phyloP scores from a whole-genome alignment of 23 red algal genomes.

The Gracilaria vermiculophylla region DNA sequence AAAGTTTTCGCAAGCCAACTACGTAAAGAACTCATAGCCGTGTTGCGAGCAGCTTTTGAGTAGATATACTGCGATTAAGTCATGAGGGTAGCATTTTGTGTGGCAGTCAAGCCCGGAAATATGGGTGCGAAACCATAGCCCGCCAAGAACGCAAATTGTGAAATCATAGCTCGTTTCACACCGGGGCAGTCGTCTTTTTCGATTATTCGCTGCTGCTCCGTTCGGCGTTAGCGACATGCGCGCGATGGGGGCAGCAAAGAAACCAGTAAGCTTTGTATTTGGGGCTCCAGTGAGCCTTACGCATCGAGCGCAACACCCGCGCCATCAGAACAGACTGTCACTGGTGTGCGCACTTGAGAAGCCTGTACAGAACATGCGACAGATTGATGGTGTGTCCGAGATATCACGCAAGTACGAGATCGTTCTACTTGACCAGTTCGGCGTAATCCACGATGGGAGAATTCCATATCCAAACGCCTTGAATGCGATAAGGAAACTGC shows the following conservation, averaged over 20 bases:
- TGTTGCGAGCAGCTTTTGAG: no score
- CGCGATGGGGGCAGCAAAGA: background rate
- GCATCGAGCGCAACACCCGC: background rate
- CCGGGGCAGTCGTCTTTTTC: background rate
- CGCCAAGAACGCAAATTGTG: background rate
- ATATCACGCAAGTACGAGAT: conserved; percentile 52
- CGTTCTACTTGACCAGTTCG: conserved; percentile 83
- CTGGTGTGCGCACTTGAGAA: background rate
- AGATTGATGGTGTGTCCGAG: conserved; percentile 21
- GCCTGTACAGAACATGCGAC: background rate
- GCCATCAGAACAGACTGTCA: background rate
- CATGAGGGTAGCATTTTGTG: no score
- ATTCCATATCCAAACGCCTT: conserved; percentile 61
- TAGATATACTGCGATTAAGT: no score
- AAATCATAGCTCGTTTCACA: background rate
- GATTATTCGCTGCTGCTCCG: background rate
- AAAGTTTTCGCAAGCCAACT: no score
- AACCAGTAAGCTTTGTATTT: background rate
- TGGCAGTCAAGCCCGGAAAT: no score
- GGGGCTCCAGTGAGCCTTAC: background rate
- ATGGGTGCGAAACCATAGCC: no score
- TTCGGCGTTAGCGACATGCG: background rate
- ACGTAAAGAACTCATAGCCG: no score
- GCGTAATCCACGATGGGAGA: conserved; percentile 82
- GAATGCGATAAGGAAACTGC: conserved; percentile 29